phyloP scores from a whole-genome alignment of 176 grass and related monocot species.

The Paspalum vaginatum region DNA sequence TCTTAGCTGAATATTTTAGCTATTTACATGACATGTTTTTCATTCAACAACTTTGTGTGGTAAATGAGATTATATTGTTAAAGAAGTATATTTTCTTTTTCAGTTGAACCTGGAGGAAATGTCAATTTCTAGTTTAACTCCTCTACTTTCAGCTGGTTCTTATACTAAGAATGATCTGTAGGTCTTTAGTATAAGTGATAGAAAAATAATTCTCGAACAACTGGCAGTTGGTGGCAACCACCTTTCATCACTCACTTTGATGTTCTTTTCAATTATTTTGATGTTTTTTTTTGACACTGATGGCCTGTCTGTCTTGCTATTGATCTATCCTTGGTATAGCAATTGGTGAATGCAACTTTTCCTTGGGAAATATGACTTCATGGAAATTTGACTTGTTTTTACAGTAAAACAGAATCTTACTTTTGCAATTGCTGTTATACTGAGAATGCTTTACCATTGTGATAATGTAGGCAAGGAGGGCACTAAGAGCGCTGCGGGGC shows the following conservation, averaged over 20 bases:
- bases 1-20: conserved; percentile 10
- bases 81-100: conserved; percentile 31
- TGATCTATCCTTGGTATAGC: conserved; percentile 19
- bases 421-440: conserved; percentile 4
- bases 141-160: conserved; percentile 18
- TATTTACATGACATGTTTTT: conserved; percentile 16
- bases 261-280: conserved; percentile 46
- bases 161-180: neutral
- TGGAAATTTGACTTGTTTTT: conserved; percentile 16
- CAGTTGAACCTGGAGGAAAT: conserved; percentile 6
- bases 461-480: conserved; percentile 81
- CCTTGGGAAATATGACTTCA: conserved; percentile 13
- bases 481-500: conserved; percentile 78
- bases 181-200: neutral
- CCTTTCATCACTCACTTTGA: conserved; percentile 51
- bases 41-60: neutral
- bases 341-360: neutral
- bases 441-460: conserved; percentile 11
- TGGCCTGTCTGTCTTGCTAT: conserved; percentile 35
- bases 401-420: neutral
- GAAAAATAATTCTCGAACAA: conserved; percentile 35
- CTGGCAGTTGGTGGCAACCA: conserved; percentile 54
- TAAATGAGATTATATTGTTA: conserved; percentile 12
- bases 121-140: conserved; percentile 17
- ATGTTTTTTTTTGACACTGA: conserved; percentile 46